Percentiles rank a stretch among this genome's conserved stretches.
Evolutionary conservation across 495 filamentous ascomycete species (phyloP).

Genomic region (Tuber indicum): DNA sequence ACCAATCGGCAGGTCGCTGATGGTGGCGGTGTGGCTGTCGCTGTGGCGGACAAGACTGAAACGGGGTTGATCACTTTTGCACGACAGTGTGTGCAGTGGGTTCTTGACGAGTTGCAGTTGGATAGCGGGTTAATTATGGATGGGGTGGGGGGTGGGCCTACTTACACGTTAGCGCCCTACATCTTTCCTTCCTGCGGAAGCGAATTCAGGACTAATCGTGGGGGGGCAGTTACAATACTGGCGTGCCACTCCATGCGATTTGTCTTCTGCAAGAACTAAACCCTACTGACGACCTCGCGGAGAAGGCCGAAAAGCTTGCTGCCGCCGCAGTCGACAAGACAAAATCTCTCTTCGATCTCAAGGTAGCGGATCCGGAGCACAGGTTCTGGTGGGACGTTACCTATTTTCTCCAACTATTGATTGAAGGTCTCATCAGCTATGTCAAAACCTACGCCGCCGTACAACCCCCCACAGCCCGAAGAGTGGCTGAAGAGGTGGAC

Average conservation of each 20-base stretch:
- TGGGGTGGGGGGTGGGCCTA: conserved; percentile 32
- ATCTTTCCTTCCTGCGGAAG: background rate
- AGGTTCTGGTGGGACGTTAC: conserved; percentile 40
- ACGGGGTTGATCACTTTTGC: conserved; percentile 24
- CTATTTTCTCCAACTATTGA: conserved; percentile 37
- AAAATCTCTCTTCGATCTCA: conserved; percentile 34
- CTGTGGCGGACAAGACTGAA: conserved; percentile 6
- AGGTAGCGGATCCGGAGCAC: conserved; percentile 14
- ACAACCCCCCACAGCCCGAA: conserved; percentile 9
- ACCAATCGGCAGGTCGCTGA: background rate
- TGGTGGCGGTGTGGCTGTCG: background rate
- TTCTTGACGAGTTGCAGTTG: conserved; percentile 22
- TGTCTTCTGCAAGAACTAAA: conserved; percentile 28
- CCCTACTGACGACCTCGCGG: conserved; percentile 20
- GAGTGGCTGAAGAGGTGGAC: conserved; percentile 22
- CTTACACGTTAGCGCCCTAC: conserved; percentile 23
- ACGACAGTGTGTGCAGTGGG: conserved; percentile 20
- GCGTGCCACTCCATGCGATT: conserved; percentile 28
- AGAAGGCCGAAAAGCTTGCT: conserved; percentile 26
- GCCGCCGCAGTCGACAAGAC: conserved; percentile 28
- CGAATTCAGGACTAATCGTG: background rate
- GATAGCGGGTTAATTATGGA: conserved; percentile 37
- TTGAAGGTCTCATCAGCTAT: conserved; percentile 36
- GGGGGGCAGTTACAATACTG: conserved; percentile 34
- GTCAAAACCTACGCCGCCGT: conserved; percentile 19